Base-by-base conservation (phyloP, 2,329 filamentous ascomycete genomes). In the Pseudopyricularia javanii region DNA sequence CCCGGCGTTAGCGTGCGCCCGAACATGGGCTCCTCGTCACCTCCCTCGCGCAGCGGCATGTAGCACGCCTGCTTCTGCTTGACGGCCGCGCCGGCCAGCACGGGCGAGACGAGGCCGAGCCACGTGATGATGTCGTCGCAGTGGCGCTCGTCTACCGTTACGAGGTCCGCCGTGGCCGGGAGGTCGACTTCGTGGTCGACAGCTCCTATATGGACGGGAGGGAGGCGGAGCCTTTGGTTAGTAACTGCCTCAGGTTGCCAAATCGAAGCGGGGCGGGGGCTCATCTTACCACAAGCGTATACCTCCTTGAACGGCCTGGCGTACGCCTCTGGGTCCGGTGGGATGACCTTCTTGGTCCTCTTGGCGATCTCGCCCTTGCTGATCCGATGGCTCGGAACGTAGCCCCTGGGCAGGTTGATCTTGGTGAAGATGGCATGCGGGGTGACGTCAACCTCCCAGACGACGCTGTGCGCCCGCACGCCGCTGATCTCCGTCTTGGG, bases 21-120 rank as follows among this genome's bases (percentile, higher is more conserved):
- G 24, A 97, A 78, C 50, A 97, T 67, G 5, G 93, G 91, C 0
- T 80, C 82, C 35, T 68, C 70, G 64, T 80, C 77, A 47, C 75
- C 72, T n/a, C 83, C 80, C 51, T 74, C 74, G 3, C 74, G 71
- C 59, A 77, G 73, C 1, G 93, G 93, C 50, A 98, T 73, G 68
- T 98, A 98, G 68, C 93, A 98, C 24, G 93, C 91, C 70, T 98
- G 93, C 59, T 83, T 80, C 5, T 81, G 79, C 53, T 83, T 82
- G 52, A 97, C 62, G 61, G 87, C 69, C 43, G 89, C 78, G 54
- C 85, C 68, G 59, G 81, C 74, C 61, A 96, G 70, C 55, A 83
- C 68, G n/a, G 83, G 67, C 60, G 79, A 76, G 63, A 91, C 76
- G 3, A 77, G 76, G 34, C 72, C 70, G 43, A 94, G 83, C 58